phyloP scores from a whole-genome alignment of 257 asterid genomes.

The Knoxia roxburghii region DNA sequence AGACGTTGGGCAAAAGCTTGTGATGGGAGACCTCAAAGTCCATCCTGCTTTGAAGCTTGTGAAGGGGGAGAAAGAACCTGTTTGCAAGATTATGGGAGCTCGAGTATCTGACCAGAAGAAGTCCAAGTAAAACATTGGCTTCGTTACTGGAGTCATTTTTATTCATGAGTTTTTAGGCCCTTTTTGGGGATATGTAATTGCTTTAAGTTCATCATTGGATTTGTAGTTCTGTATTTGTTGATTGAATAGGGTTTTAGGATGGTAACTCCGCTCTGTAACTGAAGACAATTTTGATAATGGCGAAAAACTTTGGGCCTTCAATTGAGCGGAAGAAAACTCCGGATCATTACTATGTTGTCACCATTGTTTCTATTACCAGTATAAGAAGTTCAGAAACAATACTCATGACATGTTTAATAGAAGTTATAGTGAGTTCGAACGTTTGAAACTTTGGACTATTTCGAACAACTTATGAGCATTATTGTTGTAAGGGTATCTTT shows the following conservation, averaged over 20 bases:
- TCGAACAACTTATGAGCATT: too few relatives aligned
- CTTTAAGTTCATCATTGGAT: background rate
- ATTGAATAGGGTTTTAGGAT: background rate
- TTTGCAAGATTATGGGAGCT: constrained; percentile 43
- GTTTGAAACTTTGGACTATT: too few relatives aligned
- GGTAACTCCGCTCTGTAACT: background rate
- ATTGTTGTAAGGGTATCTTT: too few relatives aligned
- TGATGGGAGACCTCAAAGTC: constrained; percentile 69
- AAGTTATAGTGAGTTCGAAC: too few relatives aligned
- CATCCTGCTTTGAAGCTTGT: constrained; percentile 82
- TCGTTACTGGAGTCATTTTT: constrained; percentile 3
- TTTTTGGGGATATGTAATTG: background rate
- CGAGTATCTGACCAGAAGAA: constrained; percentile 48
- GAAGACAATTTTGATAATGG: constrained; percentile 5
- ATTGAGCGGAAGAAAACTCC: background rate
- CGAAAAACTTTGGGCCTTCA: background rate
- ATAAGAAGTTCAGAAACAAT: too few relatives aligned
- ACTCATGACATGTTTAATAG: too few relatives aligned
- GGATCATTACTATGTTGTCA: too few relatives aligned
- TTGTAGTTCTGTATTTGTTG: background rate
- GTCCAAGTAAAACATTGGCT: constrained; percentile 28
- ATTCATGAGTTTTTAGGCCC: background rate
- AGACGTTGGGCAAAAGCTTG: constrained; percentile 77
- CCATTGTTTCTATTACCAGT: too few relatives aligned
- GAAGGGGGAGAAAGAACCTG: constrained; percentile 32